Conservation (phyloP, 768 basidiomycete species). For the Grammothele lineata region DNA sequence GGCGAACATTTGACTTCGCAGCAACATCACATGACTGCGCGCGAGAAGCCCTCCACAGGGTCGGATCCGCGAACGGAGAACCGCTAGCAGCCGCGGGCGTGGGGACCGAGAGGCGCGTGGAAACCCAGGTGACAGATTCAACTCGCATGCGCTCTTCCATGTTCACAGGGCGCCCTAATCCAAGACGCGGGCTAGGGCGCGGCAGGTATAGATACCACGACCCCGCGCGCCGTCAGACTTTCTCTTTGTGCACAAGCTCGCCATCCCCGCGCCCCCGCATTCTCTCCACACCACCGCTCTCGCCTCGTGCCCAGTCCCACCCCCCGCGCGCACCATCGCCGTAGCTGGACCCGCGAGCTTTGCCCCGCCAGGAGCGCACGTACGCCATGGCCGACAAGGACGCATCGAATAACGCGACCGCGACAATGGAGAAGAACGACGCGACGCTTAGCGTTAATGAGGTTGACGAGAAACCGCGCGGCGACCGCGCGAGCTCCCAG, state of each 20-base stretch:
- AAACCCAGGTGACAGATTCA: not conserved
- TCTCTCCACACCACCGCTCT: not conserved
- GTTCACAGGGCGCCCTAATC: not conserved
- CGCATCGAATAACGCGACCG: not conserved
- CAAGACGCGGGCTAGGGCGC: not conserved
- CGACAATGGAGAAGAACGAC: conserved; percentile 8
- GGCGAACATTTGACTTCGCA: conserved; percentile 7
- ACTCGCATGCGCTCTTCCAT: too few species aligned
- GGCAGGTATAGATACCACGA: not conserved
- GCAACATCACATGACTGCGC: conserved; percentile 8
- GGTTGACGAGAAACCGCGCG: conserved; percentile 3
- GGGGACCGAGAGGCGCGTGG: conserved; percentile 1
- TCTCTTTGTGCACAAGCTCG: not conserved
- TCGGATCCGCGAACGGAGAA: not conserved
- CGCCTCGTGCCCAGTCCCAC: not conserved
- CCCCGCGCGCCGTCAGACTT: not conserved
- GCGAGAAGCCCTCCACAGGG: not conserved
- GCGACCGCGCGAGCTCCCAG: not conserved
- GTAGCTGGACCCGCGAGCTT: too few species aligned
- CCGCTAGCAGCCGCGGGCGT: not conserved
- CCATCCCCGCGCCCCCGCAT: too few species aligned
- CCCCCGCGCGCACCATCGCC: too few species aligned
- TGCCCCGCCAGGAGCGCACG: too few species aligned
- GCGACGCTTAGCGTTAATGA: conserved; percentile 4
- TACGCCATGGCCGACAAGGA: not conserved